Base-by-base conservation (phyloP, 768 basidiomycete species). In the Boletus subparvulus region DNA sequence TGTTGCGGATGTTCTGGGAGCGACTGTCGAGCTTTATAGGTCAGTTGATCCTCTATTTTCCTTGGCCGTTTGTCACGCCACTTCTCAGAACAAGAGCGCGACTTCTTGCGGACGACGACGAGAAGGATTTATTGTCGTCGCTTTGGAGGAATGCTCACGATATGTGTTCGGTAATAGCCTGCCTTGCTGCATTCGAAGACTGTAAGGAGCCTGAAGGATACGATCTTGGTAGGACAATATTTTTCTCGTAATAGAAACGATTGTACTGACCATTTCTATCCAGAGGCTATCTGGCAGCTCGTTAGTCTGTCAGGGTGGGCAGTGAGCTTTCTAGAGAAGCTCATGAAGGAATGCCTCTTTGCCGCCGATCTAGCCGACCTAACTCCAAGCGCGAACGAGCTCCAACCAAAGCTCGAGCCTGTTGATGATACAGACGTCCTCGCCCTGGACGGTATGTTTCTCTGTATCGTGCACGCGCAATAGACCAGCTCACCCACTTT, bases 211-310 rank as follows among this genome's bases (percentile, higher is more conserved):
- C 76, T 3, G 80, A 81, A 54, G 74, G 69, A 19, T 87, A 87
- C 62, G 86, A 90, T 62, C 74, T 88, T 4, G 82, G 90, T 89
- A 50, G 39, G 63, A 42, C 19, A 2, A 11, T 40, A n/a, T 40
- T 52, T 19, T 19, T 35, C 32, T 35, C 44, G 6, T 6, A 33
- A 52, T 24, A 24, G 19, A 28, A 42, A 30, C 45, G 54, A 58
- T 64, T 46, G 5, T 35, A 17, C 42, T 56, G 49, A 63, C 30
- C 8, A 11, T 41, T 41, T 30, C 51, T 55, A 30, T 54, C 24
- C 28, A 92, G 90, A 84, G 51, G 82, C 86, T 36, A 78, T 84
- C 28, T 92, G 90, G 90, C 85, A 87, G 59, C 76, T 92, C 14
- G 80, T 85, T 45, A 81, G 79, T 10, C 64, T 90, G 45, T 82